phyloP scores from a whole-genome alignment of 352 stramenopile genomes.

The Globisporangium mamillatum region DNA sequence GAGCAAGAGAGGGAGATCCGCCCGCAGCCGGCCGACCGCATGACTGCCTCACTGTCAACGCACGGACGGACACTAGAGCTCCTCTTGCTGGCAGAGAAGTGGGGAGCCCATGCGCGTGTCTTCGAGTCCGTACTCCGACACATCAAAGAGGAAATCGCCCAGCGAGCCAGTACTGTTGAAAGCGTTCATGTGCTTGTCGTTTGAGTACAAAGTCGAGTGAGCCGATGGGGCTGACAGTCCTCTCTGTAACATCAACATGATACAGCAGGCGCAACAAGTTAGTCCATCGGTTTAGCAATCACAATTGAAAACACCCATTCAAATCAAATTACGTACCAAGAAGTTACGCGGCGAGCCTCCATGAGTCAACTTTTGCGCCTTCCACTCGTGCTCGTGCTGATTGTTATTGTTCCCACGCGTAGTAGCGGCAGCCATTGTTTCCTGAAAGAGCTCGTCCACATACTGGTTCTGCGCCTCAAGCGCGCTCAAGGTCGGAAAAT shows the following conservation, averaged over 20 bases:
- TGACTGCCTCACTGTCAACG: not conserved
- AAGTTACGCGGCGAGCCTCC: conserved; percentile 1
- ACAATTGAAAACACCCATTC: not conserved
- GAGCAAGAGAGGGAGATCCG: not conserved
- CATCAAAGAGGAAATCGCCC: conserved; percentile 15
- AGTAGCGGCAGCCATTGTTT: conserved; percentile 11
- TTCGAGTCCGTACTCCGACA: conserved; percentile 24
- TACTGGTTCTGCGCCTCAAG: conserved; percentile 21
- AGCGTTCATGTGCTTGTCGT: not conserved
- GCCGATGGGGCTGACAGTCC: not conserved
- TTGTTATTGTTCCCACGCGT: conserved; percentile 17
- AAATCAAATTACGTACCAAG: not conserved
- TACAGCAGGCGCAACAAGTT: not conserved
- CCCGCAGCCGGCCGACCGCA: not conserved
- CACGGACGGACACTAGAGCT: conserved; percentile 9
- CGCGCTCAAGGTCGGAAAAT: conserved; percentile 1
- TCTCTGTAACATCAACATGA: not conserved
- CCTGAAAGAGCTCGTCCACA: conserved; percentile 25
- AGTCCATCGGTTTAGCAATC: not conserved
- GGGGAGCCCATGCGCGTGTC: conserved; percentile 27
- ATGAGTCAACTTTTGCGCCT: conserved; percentile 3
- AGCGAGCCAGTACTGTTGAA: not conserved
- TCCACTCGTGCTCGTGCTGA: not conserved
- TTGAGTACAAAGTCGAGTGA: not conserved
- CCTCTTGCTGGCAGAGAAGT: conserved; percentile 27